Base-by-base conservation (phyloP, 1,284 basidiomycete species). In the Ustilago xerochloae region DNA sequence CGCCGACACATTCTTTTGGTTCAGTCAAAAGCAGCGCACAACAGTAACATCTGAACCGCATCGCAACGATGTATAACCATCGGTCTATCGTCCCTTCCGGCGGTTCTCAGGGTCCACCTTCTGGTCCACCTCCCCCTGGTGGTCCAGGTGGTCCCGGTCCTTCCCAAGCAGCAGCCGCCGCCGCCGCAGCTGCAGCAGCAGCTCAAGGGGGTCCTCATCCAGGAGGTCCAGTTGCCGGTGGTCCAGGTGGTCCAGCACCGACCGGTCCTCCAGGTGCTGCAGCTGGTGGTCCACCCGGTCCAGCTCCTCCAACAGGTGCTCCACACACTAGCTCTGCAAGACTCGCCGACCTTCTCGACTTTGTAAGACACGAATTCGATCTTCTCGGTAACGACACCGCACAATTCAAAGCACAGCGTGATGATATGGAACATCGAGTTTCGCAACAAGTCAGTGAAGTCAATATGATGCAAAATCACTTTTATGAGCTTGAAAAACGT, bases 311-410 rank as follows among this genome's bases (percentile, higher is more conserved):
- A 16, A 53, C 60, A 6, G 73, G 68, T 9, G 68, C 68, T 10
- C 73, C 69, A 6, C 69, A 72, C 41, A 71, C 73, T 8, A 62
- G 64, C 55, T 77, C 73, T 4, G 61, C 81, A 13, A 72, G 93
- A 47, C 87, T 97, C 72, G 89, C 89, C 65, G 93, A 95, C 65
- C 89, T 91, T 33, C 90, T 97, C 75, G 93, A 96, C 55, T 87
- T 89, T 67, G 91, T 97, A 81, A 89, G 91, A 74, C 89, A 90
- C 58, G 95, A 97, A 86, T 95, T 93, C 81, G 94, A 97, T 64
- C 87, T 87, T 53, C 87, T 95, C 64, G 87, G 89, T 15, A 87
- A 88, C 64, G 94, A 97, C 84, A 87, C 91, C 52, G 87, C 86
- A 20, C 82, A 89, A 28, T 87, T 92, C 80, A 90, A 93, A 70